Percentiles rank a stretch among this genome's conserved stretches.
Conservation (phyloP, 805 yeast species). For the Nakazawaea ernobii region DNA sequence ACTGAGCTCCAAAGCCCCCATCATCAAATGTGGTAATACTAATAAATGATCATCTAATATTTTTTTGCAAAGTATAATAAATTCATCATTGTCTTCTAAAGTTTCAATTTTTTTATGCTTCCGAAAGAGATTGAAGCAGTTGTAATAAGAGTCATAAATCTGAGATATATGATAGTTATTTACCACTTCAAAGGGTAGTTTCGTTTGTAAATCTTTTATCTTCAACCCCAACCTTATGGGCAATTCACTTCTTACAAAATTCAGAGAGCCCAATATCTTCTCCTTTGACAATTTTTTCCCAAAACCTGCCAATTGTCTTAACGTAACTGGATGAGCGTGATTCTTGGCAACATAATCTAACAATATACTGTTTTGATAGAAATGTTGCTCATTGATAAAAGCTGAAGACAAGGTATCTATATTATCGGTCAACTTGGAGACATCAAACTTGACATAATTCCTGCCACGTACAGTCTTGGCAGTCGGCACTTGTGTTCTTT, state of each 20-base stretch:
- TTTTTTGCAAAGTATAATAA: conserved; percentile 57
- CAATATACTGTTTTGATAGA: conserved; percentile 74
- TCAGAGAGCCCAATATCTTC: conserved; percentile 77
- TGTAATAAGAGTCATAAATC: conserved; percentile 85
- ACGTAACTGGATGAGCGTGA: conserved; percentile 84
- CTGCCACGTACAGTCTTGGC: not conserved
- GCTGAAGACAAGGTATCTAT: conserved; percentile 6
- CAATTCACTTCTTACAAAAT: conserved; percentile 80
- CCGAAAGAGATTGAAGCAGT: conserved; percentile 81
- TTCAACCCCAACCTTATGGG: conserved; percentile 81
- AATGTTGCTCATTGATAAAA: conserved; percentile 54
- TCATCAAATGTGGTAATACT: conserved; percentile 81
- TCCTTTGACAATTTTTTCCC: conserved; percentile 74
- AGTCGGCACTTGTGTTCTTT: too few species aligned
- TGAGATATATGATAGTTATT: conserved; percentile 82
- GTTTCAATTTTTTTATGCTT: conserved; percentile 62
- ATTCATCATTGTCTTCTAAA: conserved; percentile 67
- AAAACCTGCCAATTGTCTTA: conserved; percentile 86
- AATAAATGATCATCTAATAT: conserved; percentile 75
- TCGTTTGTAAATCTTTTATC: conserved; percentile 66
- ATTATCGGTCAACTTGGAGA: conserved; percentile 2
- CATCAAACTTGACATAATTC: not conserved
- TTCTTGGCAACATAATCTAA: conserved; percentile 52
- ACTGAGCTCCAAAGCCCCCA: conserved; percentile 86
- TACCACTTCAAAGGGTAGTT: conserved; percentile 74